Conservation (phyloP, 108 stramenopile species). For the Stephanodiscus minutulus region DNA sequence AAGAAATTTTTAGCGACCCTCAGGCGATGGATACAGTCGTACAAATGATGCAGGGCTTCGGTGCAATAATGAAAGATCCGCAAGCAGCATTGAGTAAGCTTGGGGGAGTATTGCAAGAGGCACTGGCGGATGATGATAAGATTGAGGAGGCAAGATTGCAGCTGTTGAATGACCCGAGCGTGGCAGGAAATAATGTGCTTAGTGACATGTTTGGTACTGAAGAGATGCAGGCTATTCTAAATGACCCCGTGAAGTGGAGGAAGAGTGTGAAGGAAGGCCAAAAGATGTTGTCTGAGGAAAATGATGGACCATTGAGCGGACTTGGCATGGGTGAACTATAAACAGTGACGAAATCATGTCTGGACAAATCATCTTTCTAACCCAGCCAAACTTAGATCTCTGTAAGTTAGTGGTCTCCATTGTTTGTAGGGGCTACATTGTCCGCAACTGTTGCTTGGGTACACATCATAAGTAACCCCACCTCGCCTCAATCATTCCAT, state of each 20-base stretch:
- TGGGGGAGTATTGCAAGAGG: slow-evolving; percentile 46
- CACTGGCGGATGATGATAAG: slow-evolving; percentile 63
- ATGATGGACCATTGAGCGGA: slow-evolving; percentile 11
- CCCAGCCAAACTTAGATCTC: no score
- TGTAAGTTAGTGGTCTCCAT: no score
- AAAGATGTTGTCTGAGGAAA: slow-evolving; percentile 27
- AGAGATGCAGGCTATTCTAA: slow-evolving; percentile 74
- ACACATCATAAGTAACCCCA: neutral
- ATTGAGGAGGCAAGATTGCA: slow-evolving; percentile 82
- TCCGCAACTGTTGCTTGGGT: no score
- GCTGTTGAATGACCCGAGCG: slow-evolving; percentile 58
- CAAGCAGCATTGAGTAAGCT: slow-evolving; percentile 54
- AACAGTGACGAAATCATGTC: no score
- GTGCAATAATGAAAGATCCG: slow-evolving; percentile 67
- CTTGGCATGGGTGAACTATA: slow-evolving; percentile 56
- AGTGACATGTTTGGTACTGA: slow-evolving; percentile 55
- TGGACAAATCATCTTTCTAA: no score
- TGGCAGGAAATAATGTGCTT: slow-evolving; percentile 56
- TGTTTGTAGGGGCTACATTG: no score
- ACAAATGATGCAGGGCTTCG: slow-evolving; percentile 70
- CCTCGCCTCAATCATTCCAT: no score
- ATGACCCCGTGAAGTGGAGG: slow-evolving; percentile 76
- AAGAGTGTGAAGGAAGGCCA: slow-evolving; percentile 75
- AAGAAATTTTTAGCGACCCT: slow-evolving; percentile 70
- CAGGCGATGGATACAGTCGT: slow-evolving; percentile 57